Evolutionary conservation across 202 grass and related monocot species (phyloP), one percentile per base, ranked within the genome.

Genomic region (Setaria italica): DNA sequence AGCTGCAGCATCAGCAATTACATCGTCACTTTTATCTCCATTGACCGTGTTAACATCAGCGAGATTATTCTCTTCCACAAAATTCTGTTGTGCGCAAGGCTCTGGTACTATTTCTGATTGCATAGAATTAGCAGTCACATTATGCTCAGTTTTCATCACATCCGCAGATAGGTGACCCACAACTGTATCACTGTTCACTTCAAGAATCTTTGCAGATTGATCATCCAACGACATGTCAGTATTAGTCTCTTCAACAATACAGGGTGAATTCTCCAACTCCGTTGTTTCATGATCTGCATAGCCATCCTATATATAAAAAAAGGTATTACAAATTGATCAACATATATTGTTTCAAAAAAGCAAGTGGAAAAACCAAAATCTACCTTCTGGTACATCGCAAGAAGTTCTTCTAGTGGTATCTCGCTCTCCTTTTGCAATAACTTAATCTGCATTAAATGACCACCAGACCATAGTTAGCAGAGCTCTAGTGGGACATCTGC

Each of bases 371-470:
- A 80, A 49, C 32, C 7, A 43, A 89, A 57, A 6, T 82, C 72
- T 92, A 99, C 97, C 97, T 97, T 91, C 79, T 67, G 90, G 88
- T 97, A 97, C 85, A 80, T 94, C 57, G 89, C 90, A 89, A 99
- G 86, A 79, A 99, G 88, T 84, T 97, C 97, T 84, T 97, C 92
- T 63, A 99, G 70, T 53, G 97, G 90, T 65, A 99, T 90, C 78
- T 99, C 94, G 7, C 92, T 94, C 90, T 99, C 97, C 83, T 93
- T 92, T 67, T 99, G 94, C 89, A 99, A 85, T 82, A 93, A 89
- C 71, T 92, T 94, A 84, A 99, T 91, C 97, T 99, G 90, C 6
- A 54, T 79, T 51, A 70, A 80, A 84, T 81, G 34, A 86, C 50
- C 79, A 90, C 56, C 21, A 72, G 83, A 58, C 14, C 39, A 70